phyloP scores from a whole-genome alignment of 1,284 basidiomycete genomes.

The Pisolithus thermaeus region DNA sequence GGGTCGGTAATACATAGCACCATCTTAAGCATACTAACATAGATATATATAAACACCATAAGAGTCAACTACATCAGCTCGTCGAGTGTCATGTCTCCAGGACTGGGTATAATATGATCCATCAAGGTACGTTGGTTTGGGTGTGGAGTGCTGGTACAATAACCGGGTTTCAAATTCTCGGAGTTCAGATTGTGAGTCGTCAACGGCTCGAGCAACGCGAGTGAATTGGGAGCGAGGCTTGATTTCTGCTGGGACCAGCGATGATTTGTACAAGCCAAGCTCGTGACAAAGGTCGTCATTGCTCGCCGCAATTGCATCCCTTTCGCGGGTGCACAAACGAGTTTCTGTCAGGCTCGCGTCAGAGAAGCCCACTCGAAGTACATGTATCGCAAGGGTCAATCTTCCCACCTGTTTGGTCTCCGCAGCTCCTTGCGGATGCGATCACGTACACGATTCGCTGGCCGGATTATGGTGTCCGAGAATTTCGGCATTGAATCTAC shows the following conservation, averaged over 20 bases:
- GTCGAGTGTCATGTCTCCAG: conserved; percentile 53
- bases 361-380: not conserved
- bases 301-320: conserved; percentile 41
- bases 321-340: conserved; percentile 50
- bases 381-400: conserved; percentile 12
- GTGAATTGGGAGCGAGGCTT: conserved; percentile 63
- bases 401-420: conserved; percentile 60
- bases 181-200: conserved; percentile 41
- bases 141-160: not conserved
- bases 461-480: conserved; percentile 68
- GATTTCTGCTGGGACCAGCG: conserved; percentile 46
- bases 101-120: conserved; percentile 26
- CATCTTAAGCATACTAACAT: not conserved
- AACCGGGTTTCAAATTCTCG: not conserved
- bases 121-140: conserved; percentile 13
- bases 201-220: conserved; percentile 53
- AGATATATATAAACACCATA: conserved; percentile 11
- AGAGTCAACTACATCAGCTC: conserved; percentile 38
- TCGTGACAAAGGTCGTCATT: conserved; percentile 57
- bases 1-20: not conserved
- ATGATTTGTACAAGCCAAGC: conserved; percentile 65
- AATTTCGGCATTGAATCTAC: conserved; percentile 73
- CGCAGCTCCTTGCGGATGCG: conserved; percentile 61
- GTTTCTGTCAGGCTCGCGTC: conserved; percentile 38
- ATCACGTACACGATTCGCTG: conserved; percentile 74